Evolutionary conservation across 768 basidiomycete genomes (phyloP).

Genomic region (Auricularia sp.): DNA sequence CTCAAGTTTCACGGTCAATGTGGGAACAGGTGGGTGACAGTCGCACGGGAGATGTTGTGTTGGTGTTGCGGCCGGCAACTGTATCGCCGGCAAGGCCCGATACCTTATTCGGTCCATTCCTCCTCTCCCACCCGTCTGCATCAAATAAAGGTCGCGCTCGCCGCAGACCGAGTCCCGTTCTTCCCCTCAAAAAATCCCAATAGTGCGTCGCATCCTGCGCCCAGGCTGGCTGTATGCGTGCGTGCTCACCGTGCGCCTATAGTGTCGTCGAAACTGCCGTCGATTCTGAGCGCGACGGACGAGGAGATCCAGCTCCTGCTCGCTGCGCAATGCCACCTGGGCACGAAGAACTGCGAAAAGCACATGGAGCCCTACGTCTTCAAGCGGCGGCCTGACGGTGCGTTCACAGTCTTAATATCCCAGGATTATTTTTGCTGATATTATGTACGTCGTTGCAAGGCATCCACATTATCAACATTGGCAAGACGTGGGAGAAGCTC

Average conservation of each 20-base stretch:
- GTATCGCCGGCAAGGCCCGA: background rate
- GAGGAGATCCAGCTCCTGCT: conserved; percentile 95
- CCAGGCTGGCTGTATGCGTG: background rate
- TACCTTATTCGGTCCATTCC: background rate
- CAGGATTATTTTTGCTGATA: background rate
- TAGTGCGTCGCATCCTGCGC: background rate
- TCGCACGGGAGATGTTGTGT: too few relatives aligned
- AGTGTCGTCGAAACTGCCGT: conserved; percentile 84
- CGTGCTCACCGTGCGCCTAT: background rate
- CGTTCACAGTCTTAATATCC: conserved; percentile 20
- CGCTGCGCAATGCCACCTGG: conserved; percentile 92
- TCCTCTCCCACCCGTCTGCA: background rate
- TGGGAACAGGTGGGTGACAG: too few relatives aligned
- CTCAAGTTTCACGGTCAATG: too few relatives aligned
- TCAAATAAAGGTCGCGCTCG: background rate
- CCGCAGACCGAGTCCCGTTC: background rate
- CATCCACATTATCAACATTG: conserved; percentile 94
- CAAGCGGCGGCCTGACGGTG: conserved; percentile 93
- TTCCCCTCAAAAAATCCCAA: background rate
- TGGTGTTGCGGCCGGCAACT: background rate
- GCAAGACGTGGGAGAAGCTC: conserved; percentile 99
- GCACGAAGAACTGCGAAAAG: conserved; percentile 99
- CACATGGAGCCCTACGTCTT: conserved; percentile 98
- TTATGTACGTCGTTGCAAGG: conserved; percentile 36
- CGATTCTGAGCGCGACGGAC: conserved; percentile 86